phyloP scores from a whole-genome alignment of 768 basidiomycete species.

The Suillus luteus region DNA sequence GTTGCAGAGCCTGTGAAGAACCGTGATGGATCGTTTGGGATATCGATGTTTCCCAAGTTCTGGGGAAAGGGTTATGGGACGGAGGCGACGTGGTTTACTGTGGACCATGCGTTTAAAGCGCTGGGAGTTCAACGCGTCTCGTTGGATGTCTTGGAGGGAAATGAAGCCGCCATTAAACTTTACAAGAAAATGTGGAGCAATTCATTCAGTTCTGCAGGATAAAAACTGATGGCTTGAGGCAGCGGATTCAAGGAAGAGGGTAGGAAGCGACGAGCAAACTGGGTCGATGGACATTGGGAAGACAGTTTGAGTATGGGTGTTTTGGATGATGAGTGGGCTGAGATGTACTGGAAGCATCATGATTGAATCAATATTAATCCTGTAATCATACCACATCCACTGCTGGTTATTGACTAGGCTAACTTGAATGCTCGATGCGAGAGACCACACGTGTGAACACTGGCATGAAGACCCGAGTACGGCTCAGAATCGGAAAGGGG shows the following conservation, averaged over 20 bases:
- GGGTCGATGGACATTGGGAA: slow-evolving; percentile 35
- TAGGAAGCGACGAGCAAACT: slow-evolving; percentile 31
- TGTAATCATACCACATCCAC: neutral
- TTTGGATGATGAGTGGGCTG: slow-evolving; percentile 35
- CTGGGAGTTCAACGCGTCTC: slow-evolving; percentile 35
- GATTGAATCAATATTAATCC: neutral
- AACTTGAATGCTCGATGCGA: too few species aligned
- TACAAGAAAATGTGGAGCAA: slow-evolving; percentile 35
- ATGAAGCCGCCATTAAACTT: slow-evolving; percentile 22
- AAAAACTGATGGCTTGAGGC: neutral
- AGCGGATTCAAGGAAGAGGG: slow-evolving; percentile 40
- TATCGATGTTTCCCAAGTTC: slow-evolving; percentile 24
- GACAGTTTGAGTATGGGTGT: slow-evolving; percentile 36
- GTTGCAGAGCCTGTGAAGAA: slow-evolving; percentile 27
- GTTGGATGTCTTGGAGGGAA: slow-evolving; percentile 24
- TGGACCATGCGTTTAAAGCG: slow-evolving; percentile 25
- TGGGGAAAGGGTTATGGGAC: slow-evolving; percentile 30
- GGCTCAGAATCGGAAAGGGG: too few species aligned
- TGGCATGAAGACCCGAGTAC: too few species aligned
- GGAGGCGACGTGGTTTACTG: slow-evolving; percentile 20
- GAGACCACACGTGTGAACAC: too few species aligned
- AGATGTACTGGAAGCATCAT: neutral
- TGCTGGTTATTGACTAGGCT: too few species aligned
- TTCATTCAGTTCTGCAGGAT: neutral
- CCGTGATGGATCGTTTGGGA: slow-evolving; percentile 27